These are phyloP conservation scores for Pleurotus cornucopiae DNA, from an alignment of 768 basidiomycete genomes.

Conservation along the genomic window DNA sequence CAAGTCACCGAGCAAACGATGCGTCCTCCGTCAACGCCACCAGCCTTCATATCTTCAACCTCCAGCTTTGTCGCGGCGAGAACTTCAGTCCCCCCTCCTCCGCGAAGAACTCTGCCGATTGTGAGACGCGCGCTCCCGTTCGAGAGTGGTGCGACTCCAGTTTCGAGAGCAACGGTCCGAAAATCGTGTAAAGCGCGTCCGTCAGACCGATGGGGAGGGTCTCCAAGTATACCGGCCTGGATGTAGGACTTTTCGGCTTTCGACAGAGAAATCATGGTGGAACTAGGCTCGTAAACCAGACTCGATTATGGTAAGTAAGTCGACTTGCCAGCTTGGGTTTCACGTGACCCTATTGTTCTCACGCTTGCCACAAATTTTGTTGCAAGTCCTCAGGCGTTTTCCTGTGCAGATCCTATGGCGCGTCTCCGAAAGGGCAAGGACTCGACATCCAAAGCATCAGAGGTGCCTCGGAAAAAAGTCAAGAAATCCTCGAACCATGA, in stretches of 20 bases:
- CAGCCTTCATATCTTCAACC: constrained; percentile 50
- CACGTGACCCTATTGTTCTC: no score
- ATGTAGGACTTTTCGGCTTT: constrained; percentile 82
- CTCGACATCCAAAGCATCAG: neutral
- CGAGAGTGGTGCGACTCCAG: constrained; percentile 73
- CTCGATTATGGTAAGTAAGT: no score
- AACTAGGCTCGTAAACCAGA: no score
- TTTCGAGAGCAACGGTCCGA: constrained; percentile 68
- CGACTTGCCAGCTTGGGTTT: no score
- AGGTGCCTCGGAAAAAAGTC: constrained; percentile 7
- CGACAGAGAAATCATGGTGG: constrained; percentile 37
- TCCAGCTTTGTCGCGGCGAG: constrained; percentile 79
- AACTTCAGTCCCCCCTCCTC: constrained; percentile 68
- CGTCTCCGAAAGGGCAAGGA: constrained; percentile 21
- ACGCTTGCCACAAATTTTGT: no score
- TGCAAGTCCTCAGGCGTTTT: neutral
- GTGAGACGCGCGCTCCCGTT: constrained; percentile 79
- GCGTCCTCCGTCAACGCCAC: constrained; percentile 53
- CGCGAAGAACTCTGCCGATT: constrained; percentile 55
- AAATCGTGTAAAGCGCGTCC: constrained; percentile 68
- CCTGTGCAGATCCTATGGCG: constrained; percentile 15
- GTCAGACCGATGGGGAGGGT: constrained; percentile 68
- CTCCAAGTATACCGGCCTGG: constrained; percentile 54
- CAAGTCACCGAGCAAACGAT: constrained; percentile 71
- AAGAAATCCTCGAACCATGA: constrained; percentile 11